Base-by-base conservation (phyloP, 1,284 basidiomycete species). In the Apiotrichum gamsii region DNA sequence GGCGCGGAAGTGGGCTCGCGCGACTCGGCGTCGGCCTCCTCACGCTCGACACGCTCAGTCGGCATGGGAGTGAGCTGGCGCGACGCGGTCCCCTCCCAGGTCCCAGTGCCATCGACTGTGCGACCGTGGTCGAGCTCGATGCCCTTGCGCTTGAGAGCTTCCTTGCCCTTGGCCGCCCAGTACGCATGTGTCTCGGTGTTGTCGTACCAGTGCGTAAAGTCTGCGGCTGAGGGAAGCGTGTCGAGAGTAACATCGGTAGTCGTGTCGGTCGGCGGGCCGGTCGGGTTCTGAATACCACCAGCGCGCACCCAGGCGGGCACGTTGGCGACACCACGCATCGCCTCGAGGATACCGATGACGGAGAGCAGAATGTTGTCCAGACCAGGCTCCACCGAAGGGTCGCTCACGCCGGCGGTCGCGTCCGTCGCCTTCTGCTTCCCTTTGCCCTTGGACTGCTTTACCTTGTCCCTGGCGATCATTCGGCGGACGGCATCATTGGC, bases 291-390 rank as follows among this genome's bases (percentile, higher is more conserved):
- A 15, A 73, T 47, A 2, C 64, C 65, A 5, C 70, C 70, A 3
- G 53, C 51, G 19, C 67, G 58, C 18, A 71, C 56, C 67, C 68
- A 73, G 2, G 65, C 59, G 3, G 71, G 70, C 4, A 73, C 58
- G 44, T 67, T 68, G 29, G 50, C 39, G 20, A 70, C 62, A 15
- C 47, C 43, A 5, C 52, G 39, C 28, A 69, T 40, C 9, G 55
- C 65, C 24, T 69, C 64, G 16, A 73, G 50, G n/a, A 73, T 67
- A 2, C 71, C 71, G 20, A 72, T 57, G 14, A 69, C 67, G 4
- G 59, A 69, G 5, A 73, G 54, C 1, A 73, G 57, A 5, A 56
- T 59, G 14, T 54, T 44, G 51, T 72, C 71, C 49, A 69, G 47
- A 8, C 55, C 57, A 0, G 53, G 36, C 21, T 35, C 42, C n/a